Evolutionary conservation across 768 basidiomycete genomes (phyloP).

Genomic region (Russula ochroleuca): DNA sequence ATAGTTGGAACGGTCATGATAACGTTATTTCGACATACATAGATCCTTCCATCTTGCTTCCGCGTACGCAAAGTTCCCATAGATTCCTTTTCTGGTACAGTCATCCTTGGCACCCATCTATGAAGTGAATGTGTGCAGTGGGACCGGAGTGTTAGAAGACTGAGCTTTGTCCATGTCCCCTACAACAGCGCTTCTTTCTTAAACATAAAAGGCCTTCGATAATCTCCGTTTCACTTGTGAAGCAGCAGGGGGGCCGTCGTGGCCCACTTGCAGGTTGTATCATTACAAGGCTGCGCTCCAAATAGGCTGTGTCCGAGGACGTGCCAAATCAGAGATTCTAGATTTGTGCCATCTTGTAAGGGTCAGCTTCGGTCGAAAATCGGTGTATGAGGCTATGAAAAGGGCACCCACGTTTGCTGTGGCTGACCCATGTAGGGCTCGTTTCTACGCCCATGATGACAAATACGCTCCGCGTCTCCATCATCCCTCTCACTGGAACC

Average conservation of each 20-base stretch:
- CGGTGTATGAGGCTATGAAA: background rate
- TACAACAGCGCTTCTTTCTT: background rate
- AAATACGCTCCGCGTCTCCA: background rate
- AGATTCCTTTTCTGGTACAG: background rate
- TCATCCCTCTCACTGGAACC: background rate
- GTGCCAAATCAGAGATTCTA: background rate
- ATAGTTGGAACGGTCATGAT: conserved; percentile 1
- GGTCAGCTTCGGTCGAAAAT: background rate
- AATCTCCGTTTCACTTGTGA: background rate
- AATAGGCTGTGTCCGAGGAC: background rate
- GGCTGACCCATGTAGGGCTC: too few species aligned
- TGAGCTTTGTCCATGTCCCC: background rate
- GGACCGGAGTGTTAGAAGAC: background rate
- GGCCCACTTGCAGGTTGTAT: too few species aligned
- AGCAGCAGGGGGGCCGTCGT: background rate
- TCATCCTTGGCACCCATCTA: background rate
- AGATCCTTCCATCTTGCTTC: conserved; percentile 3
- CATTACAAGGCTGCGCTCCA: background rate
- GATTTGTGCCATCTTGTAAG: background rate
- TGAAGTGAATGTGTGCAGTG: background rate
- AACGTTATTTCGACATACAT: background rate
- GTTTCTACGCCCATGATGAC: background rate
- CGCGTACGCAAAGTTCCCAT: background rate
- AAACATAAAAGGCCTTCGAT: background rate
- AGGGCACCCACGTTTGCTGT: background rate